Percentiles rank a stretch among this genome's conserved stretches.
Conservation (phyloP, 2,329 filamentous ascomycete genomes). For the Aureobasidium sp. region DNA sequence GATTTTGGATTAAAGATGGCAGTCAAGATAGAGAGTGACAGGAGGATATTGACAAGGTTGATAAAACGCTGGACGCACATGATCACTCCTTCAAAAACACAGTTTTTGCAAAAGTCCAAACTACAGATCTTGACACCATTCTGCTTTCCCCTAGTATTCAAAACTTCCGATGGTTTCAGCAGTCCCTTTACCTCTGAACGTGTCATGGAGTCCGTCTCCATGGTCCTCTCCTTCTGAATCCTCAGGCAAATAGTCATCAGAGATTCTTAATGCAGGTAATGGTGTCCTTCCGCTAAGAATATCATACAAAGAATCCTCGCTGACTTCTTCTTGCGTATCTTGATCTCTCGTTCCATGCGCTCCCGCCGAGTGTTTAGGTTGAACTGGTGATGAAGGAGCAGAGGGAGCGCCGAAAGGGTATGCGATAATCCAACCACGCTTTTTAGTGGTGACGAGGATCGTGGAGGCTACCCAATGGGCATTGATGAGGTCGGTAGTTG, state of each 20-base stretch:
- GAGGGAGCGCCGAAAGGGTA: slow-evolving; percentile 34
- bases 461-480: slow-evolving; percentile 21
- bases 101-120: neutral
- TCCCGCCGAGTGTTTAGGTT: neutral
- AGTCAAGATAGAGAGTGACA: neutral
- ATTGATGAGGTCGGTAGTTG: neutral
- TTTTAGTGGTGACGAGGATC: slow-evolving; percentile 30
- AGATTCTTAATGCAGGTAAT: slow-evolving; percentile 27
- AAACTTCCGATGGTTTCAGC: slow-evolving; percentile 4
- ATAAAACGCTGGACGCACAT: neutral
- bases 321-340: slow-evolving; percentile 28
- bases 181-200: slow-evolving; percentile 33
- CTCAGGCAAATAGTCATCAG: neutral
- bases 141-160: neutral
- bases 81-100: neutral
- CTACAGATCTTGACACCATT: neutral
- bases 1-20: neutral
- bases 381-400: neutral
- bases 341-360: neutral
- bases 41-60: neutral
- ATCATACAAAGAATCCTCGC: slow-evolving; percentile 43
- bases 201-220: slow-evolving; percentile 34
- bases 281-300: slow-evolving; percentile 42
- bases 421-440: slow-evolving; percentile 32
- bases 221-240: slow-evolving; percentile 25